Evolutionary conservation across 345 rosid genomes (phyloP).

Genomic region (Reutealis trisperma): DNA sequence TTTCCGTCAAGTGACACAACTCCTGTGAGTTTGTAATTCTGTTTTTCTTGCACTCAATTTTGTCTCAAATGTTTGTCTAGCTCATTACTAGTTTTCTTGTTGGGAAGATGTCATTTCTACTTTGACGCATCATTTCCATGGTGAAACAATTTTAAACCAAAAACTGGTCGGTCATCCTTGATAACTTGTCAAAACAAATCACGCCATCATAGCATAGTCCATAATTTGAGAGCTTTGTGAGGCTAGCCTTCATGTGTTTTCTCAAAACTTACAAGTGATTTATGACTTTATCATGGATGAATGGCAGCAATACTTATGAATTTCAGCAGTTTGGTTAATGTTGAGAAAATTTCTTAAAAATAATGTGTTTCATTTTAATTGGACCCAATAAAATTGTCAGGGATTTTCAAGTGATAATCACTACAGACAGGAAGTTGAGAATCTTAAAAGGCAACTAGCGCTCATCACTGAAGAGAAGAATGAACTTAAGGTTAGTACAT

Average conservation of each 20-base stretch:
- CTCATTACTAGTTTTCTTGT: neutral
- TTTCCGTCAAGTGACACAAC: conserved; percentile 48
- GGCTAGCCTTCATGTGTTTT: neutral
- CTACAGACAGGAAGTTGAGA: conserved; percentile 46
- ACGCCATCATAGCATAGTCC: neutral
- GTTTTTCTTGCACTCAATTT: conserved; percentile 7
- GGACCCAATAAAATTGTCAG: conserved; percentile 28
- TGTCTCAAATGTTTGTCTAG: neutral
- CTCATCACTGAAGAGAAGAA: conserved; percentile 56
- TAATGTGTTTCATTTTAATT: neutral
- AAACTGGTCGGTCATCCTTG: neutral
- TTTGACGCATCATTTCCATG: neutral
- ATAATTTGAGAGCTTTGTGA: neutral
- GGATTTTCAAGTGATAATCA: conserved; percentile 30
- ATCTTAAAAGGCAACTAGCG: conserved; percentile 63
- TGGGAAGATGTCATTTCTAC: neutral
- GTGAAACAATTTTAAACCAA: neutral
- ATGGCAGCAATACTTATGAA: neutral
- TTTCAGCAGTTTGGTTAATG: neutral
- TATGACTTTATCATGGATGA: neutral
- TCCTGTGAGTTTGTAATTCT: conserved; percentile 54
- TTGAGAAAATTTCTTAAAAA: neutral
- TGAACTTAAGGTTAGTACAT: conserved; percentile 62
- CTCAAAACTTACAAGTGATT: neutral
- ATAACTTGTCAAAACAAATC: neutral